Conservation (phyloP, 169 alveolate species). For the Plasmodium relictum region DNA sequence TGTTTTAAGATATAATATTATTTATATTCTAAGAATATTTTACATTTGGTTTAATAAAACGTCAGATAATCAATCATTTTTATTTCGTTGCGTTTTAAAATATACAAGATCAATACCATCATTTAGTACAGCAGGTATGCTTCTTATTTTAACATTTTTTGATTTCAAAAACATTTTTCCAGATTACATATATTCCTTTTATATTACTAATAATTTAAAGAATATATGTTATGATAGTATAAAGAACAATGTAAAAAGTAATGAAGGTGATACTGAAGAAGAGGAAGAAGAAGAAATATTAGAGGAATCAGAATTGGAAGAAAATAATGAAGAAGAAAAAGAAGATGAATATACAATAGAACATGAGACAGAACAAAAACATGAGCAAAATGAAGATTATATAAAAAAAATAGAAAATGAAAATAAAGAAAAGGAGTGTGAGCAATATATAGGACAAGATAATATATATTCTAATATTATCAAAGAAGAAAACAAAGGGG, state of each 20-base stretch:
- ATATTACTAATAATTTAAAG: conserved; percentile 46
- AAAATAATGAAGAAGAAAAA: conserved; percentile 5
- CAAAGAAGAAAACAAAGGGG: neutral
- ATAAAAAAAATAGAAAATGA: neutral
- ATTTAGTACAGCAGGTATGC: conserved; percentile 65
- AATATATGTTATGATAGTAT: conserved; percentile 48
- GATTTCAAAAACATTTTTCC: conserved; percentile 68
- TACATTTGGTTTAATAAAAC: conserved; percentile 73
- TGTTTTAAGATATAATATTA: conserved; percentile 55
- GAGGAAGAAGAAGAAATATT: conserved; percentile 16
- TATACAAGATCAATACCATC: conserved; percentile 73
- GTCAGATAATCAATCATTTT: conserved; percentile 69
- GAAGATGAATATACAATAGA: neutral
- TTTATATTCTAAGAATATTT: conserved; percentile 67
- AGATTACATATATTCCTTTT: conserved; percentile 51
- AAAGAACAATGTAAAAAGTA: neutral
- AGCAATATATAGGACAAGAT: neutral
- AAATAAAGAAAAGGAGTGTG: neutral
- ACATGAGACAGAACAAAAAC: neutral
- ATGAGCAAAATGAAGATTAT: neutral
- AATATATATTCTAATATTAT: neutral
- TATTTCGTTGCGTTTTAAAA: conserved; percentile 56
- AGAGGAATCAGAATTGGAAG: conserved; percentile 6
- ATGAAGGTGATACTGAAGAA: neutral
- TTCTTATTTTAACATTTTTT: conserved; percentile 35